Evolutionary conservation across 202 grass and related monocot species (phyloP), one percentile per base, ranked within the genome.

Genomic region (Schoenoplectus tabernaemontani): DNA sequence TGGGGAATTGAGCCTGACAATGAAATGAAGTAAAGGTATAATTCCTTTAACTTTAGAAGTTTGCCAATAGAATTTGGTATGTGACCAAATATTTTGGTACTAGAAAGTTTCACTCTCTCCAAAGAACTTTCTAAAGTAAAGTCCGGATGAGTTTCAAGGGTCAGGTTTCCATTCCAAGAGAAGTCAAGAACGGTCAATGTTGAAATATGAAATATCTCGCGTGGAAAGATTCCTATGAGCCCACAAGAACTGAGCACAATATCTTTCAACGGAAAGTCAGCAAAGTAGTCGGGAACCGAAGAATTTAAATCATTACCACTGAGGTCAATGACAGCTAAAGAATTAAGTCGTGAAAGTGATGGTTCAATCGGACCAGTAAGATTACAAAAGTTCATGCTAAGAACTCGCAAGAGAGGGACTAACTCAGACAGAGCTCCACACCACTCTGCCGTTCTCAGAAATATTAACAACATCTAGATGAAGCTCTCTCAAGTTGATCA

Each of bases 401-500:
- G 83, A 20, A 76, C 65, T 78, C 48, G 80, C 9, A 89, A 64
- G 13, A 56, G 54, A 4, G 80, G 83, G 42, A 77, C 26, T 2
- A 83, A 76, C 3, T 32, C 65, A 15, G 83, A 39, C 54, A 86
- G 43, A 19, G 80, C 79, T 19, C 5, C 26, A 59, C 72, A 85
- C 87, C 83, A 89, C 36, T 85, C 79, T 46, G 5, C 83, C 79
- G 8, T 53, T 71, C 13, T 72, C 24, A 2, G 87, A 85, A 39
- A 83, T 83, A 82, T 78, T 28, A 33, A 83, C 65, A 26, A 37
- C 41, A 43, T 87, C 86, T 1, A 84, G 57, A 39, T 37, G 41
- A 22, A 87, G 82, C 57, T 66, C 76, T 48, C 66, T 87, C 46
- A 87, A 75, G 53, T 84, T 84, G 57, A 57, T 87, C 19, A 87